These are phyloP conservation scores for Fusarium cyanostomum DNA, from an alignment of 2,329 filamentous ascomycete genomes.

Conservation along the genomic window DNA sequence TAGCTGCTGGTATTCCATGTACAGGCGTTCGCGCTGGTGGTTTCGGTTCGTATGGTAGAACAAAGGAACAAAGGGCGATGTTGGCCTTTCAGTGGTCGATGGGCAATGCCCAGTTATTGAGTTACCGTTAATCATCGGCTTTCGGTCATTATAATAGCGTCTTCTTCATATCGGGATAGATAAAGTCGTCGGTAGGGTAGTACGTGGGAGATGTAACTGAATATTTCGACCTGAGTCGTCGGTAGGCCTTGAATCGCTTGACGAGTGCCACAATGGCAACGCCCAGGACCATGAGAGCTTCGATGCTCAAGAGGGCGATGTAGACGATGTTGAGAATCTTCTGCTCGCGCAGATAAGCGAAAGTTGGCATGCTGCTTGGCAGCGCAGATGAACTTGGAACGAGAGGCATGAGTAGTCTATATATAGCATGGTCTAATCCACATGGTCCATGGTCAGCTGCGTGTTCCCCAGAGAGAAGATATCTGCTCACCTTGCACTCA, in stretches of 20 bases:
- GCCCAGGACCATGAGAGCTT: conserved; percentile 56
- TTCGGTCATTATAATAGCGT: conserved; percentile 13
- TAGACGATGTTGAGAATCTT: conserved; percentile 57
- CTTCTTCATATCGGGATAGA: conserved; percentile 14
- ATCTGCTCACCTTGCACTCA: conserved; percentile 1
- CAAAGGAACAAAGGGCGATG: conserved; percentile 30
- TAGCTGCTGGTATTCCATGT: background rate
- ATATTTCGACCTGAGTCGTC: conserved; percentile 24
- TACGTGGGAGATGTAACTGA: conserved; percentile 4
- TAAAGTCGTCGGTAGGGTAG: conserved; percentile 21
- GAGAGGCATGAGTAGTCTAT: conserved; percentile 30
- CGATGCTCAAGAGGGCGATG: conserved; percentile 57
- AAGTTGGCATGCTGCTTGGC: conserved; percentile 30
- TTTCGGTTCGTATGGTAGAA: conserved; percentile 14
- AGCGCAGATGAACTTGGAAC: conserved; percentile 31
- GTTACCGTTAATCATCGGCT: background rate
- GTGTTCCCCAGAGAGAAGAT: background rate
- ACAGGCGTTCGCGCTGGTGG: background rate
- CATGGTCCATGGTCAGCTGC: conserved; percentile 5
- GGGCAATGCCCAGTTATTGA: conserved; percentile 3
- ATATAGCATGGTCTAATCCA: conserved; percentile 9
- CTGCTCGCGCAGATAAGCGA: conserved; percentile 42
- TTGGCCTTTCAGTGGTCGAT: conserved; percentile 12
- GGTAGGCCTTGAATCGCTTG: conserved; percentile 39
- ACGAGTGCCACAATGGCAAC: conserved; percentile 48